phyloP scores from a whole-genome alignment of 208 protist genomes.

The Acanthamoeba quina region DNA sequence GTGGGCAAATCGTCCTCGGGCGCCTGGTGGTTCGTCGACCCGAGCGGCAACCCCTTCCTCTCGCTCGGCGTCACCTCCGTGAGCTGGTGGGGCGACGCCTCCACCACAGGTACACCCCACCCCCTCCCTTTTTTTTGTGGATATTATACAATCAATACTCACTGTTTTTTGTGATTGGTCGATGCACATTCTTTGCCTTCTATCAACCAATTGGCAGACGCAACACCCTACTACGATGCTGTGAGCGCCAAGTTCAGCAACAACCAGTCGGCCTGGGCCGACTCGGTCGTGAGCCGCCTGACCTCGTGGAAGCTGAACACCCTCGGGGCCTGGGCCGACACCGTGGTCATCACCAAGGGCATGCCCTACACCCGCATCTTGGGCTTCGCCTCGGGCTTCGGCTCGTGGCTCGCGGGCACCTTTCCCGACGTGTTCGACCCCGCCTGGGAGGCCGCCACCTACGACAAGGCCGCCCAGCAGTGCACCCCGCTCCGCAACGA shows the following conservation, averaged over 20 bases:
- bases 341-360: constrained; percentile 31
- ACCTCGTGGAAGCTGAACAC: constrained; percentile 6
- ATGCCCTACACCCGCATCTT: constrained; percentile 6
- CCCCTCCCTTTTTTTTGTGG: too few species aligned
- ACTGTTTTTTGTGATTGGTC: not conserved
- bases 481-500: not conserved
- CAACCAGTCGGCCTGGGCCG: constrained; percentile 33
- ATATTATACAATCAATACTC: too few species aligned
- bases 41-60: not conserved
- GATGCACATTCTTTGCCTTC: not conserved
- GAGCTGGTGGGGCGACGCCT: not conserved
- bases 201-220: not conserved
- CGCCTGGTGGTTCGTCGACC: constrained; percentile 25
- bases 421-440: constrained; percentile 30
- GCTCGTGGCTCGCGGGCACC: not conserved
- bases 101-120: not conserved
- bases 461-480: not conserved
- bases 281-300: not conserved
- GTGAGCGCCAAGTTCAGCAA: not conserved
- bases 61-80: constrained; percentile 12
- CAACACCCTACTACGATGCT: not conserved
- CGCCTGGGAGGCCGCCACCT: not conserved
- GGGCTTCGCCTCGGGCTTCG: not conserved
- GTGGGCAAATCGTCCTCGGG: not conserved
- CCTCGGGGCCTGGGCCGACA: not conserved